Base-by-base conservation (phyloP, 78 protist species). In the Paulinella micropora region DNA sequence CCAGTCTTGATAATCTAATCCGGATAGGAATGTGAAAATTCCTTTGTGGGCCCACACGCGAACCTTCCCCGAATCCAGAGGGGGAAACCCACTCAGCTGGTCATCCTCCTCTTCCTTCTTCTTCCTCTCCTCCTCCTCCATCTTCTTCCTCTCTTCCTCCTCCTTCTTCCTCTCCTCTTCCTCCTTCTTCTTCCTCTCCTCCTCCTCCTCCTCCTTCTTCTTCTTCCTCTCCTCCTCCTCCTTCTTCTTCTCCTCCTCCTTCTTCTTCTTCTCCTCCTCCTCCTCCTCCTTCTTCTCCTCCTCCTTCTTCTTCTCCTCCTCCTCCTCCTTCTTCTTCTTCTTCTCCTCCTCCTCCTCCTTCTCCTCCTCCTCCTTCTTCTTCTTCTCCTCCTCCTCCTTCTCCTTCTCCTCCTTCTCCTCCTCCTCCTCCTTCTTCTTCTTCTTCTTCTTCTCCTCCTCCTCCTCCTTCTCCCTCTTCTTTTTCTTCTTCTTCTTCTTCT, bases 401-500 rank as follows among this genome's bases (percentile, higher is more conserved):
- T 6, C 9, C 37, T 9, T 81, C 37, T 81, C 85, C 37, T 6
- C 85, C 51, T 81, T 6, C 85, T 36, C 85, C 85, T 81, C 85
- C 37, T n/a, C 37, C 85, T 81, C 85, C 85, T 81, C 37, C 85
- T 37, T 9, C 35, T 37, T 6, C 85, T 37, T 6, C 9, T 81
- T 6, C 85, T 37, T 9, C 37, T 6, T 6, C 51, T 83, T n/a
- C 87, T 83, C 51, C 51, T 39, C 87, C 51, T 83, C 28, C 51
- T n/a, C 34, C 87, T n/a, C 23, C 87, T n/a, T 83, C 87, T n/a
- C 34, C 87, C 51, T 83, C 87, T n/a, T 83, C 87, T n/a, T 83
- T n/a, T 38, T 83, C 87, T 38, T 83, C 51, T 38, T 39, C 87
- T n/a, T n/a, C n/a, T n/a, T n/a, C n/a, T n/a, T n/a, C n/a, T n/a